Evolutionary conservation across 352 stramenopile species (phyloP), one percentile per base, ranked within the genome.

Genomic region (Pythium brachiatum): DNA sequence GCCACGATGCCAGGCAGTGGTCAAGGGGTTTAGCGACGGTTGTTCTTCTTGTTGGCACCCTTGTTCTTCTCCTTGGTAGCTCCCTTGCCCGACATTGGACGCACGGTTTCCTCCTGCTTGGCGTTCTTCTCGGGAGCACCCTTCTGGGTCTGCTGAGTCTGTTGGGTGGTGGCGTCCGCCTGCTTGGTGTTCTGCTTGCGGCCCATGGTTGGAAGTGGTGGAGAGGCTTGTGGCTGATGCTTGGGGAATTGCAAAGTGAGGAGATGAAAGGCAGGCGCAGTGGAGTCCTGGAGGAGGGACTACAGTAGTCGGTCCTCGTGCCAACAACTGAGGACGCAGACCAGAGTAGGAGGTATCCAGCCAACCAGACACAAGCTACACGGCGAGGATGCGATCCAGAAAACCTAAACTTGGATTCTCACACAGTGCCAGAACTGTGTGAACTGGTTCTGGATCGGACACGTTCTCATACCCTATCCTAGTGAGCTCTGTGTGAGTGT

Each of bases 1-100:
- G n/a, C n/a, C n/a, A n/a, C n/a, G n/a, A n/a, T n/a, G n/a, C n/a
- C n/a, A n/a, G n/a, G n/a, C n/a, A n/a, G n/a, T n/a, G n/a, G n/a
- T n/a, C n/a, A n/a, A n/a, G n/a, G n/a, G n/a, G n/a, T n/a, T 53
- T 54, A 66, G 23, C 50, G 59, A 21, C 52, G 39, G 59, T 66
- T 66, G 59, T 31, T 52, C 31, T 66, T 66, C 50, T 66, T 66
- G 59, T 60, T 66, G 59, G 59, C 59, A 13, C 59, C 59, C 41
- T 66, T 66, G 51, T 60, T 66, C 52, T 66, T 66, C 20, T 66
- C 52, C 51, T 66, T 66, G 16, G 59, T 26, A 25, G 60, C 60
- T 20, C 60, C 60, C 43, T 66, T 66, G 41, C 60, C 60, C 29
- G 60, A 66, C 0, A 31, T 61, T 20, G 60, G 60, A 25, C 60